phyloP scores from a whole-genome alignment of 805 yeast species.

The Jamesozyma lodderae region DNA sequence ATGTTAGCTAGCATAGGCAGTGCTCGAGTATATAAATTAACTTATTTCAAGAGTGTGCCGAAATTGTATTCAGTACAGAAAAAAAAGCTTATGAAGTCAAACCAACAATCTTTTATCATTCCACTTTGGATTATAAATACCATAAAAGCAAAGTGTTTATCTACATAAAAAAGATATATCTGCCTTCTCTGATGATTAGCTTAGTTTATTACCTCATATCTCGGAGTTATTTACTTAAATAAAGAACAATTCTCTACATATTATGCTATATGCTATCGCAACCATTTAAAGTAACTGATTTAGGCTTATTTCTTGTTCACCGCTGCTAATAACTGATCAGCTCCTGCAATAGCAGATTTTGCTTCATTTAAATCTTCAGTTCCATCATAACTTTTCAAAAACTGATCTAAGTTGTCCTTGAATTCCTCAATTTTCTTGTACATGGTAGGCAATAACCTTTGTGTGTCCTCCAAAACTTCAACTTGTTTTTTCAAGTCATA shows the following conservation, averaged over 20 bases:
- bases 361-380: slow-evolving; percentile 27
- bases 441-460: slow-evolving; percentile 42
- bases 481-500: slow-evolving; percentile 54
- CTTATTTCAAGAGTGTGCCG: no score
- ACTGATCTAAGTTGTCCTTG: slow-evolving; percentile 33
- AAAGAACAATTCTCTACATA: neutral
- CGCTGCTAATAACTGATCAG: slow-evolving; percentile 17
- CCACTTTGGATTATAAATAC: no score
- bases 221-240: neutral
- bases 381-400: slow-evolving; percentile 32
- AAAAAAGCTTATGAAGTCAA: no score
- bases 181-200: no score
- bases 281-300: neutral
- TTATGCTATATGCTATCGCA: neutral
- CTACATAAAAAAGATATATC: no score
- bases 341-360: slow-evolving; percentile 18
- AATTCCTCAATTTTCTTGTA: slow-evolving; percentile 36
- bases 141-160: no score
- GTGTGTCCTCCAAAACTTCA: slow-evolving; percentile 47
- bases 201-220: neutral
- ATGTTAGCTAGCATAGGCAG: no score
- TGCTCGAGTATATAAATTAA: no score
- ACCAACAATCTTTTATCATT: no score
- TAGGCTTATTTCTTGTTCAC: neutral
- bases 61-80: no score